A percentile compares a stretch with the other conserved stretches of the same genome.
phyloP scores from a whole-genome alignment of 139 green algal genomes.

The Micractinium sp. region DNA sequence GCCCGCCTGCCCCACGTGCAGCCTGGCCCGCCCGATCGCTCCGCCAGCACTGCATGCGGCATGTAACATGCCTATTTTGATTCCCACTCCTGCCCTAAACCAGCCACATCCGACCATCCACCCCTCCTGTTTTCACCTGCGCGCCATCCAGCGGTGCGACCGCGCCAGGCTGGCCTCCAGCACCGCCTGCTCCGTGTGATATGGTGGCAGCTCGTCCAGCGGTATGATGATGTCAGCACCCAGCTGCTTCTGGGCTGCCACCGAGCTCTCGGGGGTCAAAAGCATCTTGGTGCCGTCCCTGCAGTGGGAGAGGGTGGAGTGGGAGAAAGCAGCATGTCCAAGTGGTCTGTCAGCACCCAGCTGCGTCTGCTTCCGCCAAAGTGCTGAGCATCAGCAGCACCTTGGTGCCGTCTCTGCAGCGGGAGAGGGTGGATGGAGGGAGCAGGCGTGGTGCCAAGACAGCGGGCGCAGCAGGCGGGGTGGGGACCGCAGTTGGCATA shows the following conservation, averaged over 20 bases:
- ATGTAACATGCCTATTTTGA: too few species aligned
- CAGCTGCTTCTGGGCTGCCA: conserved; percentile 59
- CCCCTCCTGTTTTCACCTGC: conserved; percentile 2
- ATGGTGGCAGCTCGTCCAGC: conserved; percentile 63
- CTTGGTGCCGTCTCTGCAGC: not conserved
- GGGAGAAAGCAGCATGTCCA: too few species aligned
- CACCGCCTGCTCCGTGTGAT: conserved; percentile 35
- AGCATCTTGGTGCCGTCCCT: conserved; percentile 53
- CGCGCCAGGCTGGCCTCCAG: conserved; percentile 43
- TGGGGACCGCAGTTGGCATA: too few species aligned
- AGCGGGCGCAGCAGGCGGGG: too few species aligned
- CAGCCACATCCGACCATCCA: too few species aligned
- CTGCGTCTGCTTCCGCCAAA: too few species aligned
- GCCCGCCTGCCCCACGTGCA: too few species aligned
- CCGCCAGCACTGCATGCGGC: too few species aligned
- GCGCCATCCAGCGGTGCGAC: conserved; percentile 58
- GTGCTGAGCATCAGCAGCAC: too few species aligned
- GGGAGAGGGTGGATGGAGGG: not conserved
- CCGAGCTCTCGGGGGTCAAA: conserved; percentile 56
- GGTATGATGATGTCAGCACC: conserved; percentile 68
- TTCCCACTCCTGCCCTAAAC: too few species aligned
- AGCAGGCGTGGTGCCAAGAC: too few species aligned
- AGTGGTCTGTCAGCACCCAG: not conserved
- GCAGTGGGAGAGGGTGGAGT: not conserved
- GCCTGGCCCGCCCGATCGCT: too few species aligned